Percentiles rank a stretch among this genome's conserved stretches.
These are phyloP conservation scores for Kitagawia praeruptora DNA, from an alignment of 129 eudicot species.

Conservation along the genomic window DNA sequence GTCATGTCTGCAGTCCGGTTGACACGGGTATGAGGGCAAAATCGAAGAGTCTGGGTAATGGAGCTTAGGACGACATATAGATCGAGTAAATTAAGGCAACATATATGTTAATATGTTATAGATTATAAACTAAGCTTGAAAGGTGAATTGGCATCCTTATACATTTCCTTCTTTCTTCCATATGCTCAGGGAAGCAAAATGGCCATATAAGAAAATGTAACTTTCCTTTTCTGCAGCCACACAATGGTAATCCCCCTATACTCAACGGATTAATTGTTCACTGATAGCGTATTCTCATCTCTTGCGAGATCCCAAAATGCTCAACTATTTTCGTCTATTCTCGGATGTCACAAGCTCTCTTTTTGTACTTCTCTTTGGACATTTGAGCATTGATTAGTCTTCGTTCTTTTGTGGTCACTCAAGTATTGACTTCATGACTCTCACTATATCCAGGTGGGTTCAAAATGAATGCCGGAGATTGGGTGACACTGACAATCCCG, in stretches of 20 bases:
- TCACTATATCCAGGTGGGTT: constrained; percentile 65
- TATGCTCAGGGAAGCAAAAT: background rate
- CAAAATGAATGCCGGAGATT: constrained; percentile 87
- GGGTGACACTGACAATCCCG: constrained; percentile 92
- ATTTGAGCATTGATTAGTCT: background rate
- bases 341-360: background rate
- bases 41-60: too few species aligned
- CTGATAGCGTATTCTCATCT: background rate
- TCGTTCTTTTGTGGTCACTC: background rate
- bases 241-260: background rate
- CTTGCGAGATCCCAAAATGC: background rate
- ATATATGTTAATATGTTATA: background rate
- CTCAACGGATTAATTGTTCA: background rate
- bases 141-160: background rate
- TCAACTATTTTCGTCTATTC: background rate
- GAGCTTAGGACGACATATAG: too few species aligned
- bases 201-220: background rate
- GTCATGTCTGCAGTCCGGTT: too few species aligned
- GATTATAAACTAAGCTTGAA: background rate
- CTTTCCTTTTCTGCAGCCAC: background rate
- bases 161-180: background rate
- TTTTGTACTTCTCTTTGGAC: background rate
- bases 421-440: background rate
- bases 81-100: background rate
- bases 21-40: too few species aligned